Base-by-base conservation (phyloP, 768 basidiomycete species). In the Kwoniella shandongensis region DNA sequence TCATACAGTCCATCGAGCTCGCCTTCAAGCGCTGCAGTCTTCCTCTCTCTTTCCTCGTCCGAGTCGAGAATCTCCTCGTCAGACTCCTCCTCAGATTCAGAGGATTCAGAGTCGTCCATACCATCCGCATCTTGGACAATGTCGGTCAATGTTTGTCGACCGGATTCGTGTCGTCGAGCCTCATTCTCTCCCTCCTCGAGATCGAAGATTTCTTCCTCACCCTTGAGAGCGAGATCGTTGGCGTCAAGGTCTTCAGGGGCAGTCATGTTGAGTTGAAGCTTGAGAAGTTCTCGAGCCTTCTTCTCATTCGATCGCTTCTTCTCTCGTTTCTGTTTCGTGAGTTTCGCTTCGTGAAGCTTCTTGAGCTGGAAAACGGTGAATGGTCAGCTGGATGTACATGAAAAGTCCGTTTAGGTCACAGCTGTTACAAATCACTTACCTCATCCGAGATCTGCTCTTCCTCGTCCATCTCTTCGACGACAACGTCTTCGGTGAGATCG, bases 181-280 rank as follows among this genome's bases (percentile, higher is more conserved):
- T 77, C 77, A 41, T 75, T 78, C 73, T 87, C 85, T 4, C 85
- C 83, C 41, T 81, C 79, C 46, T 80, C 84, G 39, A 98, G 82
- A 69, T 93, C 90, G 68, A 98, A 98, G 22, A 96, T 80, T 65
- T 98, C 92, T 65, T 97, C 93, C 35, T 75, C 73, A 22, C 83
- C 72, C n/a, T 79, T 80, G 17, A 94, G 81, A 17, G 87, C 81
- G 2, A 84, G 79, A 50, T 83, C 81, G 42, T 75, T 72, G 57
- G 92, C 77, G 73, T 92, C 93, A 62, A 98, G 92, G 67, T 97
- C 96, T 64, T 93, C 79, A n/a, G 96, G 96, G 18, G 91, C 91
- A 12, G 88, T 89, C 96, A 99, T 99, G 72, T 89, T 87, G 44
- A 98, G 81, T 74, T 98, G 96, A 85, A 98, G 88, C 50, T 93